Evolutionary conservation across 768 basidiomycete species (phyloP).

Genomic region (Dacryopinax primogenitus): DNA sequence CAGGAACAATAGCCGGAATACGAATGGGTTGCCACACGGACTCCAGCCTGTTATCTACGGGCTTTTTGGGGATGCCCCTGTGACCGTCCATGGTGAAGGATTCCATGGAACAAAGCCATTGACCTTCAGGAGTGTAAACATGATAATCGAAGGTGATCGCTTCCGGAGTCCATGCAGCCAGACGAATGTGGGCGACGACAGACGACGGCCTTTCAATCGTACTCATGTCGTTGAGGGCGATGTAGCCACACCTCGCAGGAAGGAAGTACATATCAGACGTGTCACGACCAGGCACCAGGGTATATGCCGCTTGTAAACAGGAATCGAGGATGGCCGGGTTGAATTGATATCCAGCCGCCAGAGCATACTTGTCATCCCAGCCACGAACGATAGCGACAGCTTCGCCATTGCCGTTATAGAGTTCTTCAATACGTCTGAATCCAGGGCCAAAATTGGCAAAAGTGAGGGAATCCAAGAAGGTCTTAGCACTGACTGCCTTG

Average conservation of each 20-base stretch:
- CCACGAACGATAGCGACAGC: constrained; percentile 23
- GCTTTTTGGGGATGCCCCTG: constrained; percentile 21
- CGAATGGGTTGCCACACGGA: constrained; percentile 25
- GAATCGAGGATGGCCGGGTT: constrained; percentile 32
- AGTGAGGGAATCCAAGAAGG: constrained; percentile 22
- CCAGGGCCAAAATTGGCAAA: constrained; percentile 28
- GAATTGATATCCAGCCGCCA: constrained; percentile 22
- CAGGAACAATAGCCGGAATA: constrained; percentile 18
- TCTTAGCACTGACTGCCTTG: constrained; percentile 15
- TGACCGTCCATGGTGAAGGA: constrained; percentile 28
- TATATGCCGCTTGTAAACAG: constrained; percentile 23
- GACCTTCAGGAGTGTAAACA: constrained; percentile 23
- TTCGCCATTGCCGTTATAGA: constrained; percentile 21
- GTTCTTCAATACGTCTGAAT: constrained; percentile 24
- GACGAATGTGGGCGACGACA: constrained; percentile 22
- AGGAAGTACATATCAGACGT: neutral
- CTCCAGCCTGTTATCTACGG: constrained; percentile 25
- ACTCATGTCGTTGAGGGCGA: neutral
- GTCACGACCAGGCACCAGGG: neutral
- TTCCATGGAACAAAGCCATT: constrained; percentile 21
- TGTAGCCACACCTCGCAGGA: neutral
- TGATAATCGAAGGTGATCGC: constrained; percentile 23
- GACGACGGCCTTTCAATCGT: neutral
- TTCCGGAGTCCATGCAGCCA: constrained; percentile 26
- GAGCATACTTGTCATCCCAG: constrained; percentile 14